Evolutionary conservation across 148 eudicot genomes (phyloP).

Genomic region (Rhododendron kiyosumense): DNA sequence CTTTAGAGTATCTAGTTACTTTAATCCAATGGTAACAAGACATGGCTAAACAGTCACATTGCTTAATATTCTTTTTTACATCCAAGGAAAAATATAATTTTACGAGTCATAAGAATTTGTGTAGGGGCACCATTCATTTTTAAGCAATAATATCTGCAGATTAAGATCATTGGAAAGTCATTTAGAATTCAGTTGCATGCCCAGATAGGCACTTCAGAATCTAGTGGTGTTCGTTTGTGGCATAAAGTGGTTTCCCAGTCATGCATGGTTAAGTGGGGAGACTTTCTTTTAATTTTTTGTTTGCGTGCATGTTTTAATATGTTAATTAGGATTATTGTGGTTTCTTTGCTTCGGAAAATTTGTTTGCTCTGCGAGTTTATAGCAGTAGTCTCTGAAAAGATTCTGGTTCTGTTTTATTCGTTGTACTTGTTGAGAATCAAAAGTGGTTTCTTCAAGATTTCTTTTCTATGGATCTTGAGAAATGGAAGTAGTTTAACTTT

Average conservation of each 20-base stretch:
- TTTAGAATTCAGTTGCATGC: neutral
- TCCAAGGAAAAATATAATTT: neutral
- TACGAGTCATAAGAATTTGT: neutral
- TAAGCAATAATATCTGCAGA: neutral
- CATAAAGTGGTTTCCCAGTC: neutral
- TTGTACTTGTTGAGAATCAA: neutral
- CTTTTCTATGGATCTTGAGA: neutral
- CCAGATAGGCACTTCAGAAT: neutral
- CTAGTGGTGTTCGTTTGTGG: neutral
- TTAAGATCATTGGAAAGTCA: neutral
- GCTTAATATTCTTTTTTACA: neutral
- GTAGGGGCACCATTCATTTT: neutral
- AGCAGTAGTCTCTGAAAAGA: neutral
- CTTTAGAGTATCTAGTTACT: neutral
- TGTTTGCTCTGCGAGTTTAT: neutral
- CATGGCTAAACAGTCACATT: neutral
- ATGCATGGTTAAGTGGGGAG: neutral
- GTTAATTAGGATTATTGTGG: neutral
- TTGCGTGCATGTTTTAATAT: neutral
- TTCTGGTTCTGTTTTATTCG: neutral
- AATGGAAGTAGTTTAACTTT: neutral
- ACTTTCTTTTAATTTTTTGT: neutral
- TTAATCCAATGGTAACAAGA: neutral
- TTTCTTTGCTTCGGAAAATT: neutral
- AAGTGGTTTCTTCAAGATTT: neutral